Percentiles rank a stretch among this genome's conserved stretches.
Conservation (phyloP, 2,329 filamentous ascomycete species). For the Fusarium tanahbumbuense region DNA sequence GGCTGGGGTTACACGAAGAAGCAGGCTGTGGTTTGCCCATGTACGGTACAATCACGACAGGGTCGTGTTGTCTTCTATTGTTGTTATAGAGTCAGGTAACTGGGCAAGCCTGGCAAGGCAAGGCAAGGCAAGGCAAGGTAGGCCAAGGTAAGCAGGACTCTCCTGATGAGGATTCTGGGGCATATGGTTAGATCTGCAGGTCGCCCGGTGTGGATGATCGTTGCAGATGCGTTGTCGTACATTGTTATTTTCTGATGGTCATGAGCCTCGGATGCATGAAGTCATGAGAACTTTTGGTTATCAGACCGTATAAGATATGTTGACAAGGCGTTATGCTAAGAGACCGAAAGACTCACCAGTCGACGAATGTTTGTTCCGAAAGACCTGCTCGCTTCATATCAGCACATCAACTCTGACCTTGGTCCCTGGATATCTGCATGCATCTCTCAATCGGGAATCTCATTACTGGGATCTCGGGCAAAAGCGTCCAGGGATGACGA, state of each 20-base stretch:
- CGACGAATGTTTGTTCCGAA: conserved; percentile 2
- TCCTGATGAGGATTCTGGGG: conserved; percentile 27
- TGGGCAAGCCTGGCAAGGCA: neutral
- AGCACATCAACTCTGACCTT: neutral
- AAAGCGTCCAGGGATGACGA: conserved; percentile 11
- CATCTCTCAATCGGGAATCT: conserved; percentile 34
- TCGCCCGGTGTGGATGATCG: conserved; percentile 26
- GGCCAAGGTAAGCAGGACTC: conserved; percentile 18
- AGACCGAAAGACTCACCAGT: neutral
- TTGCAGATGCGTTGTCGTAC: conserved; percentile 28
- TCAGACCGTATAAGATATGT: neutral
- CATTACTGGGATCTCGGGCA: conserved; percentile 2
- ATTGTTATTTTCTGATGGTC: conserved; percentile 19
- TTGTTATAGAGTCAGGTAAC: conserved; percentile 1
- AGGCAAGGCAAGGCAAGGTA: neutral
- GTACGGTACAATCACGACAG: neutral
- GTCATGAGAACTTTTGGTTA: neutral
- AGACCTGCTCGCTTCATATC: conserved; percentile 1
- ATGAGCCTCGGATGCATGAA: neutral
- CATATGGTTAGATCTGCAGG: conserved; percentile 35
- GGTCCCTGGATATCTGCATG: conserved; percentile 33
- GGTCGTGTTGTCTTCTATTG: neutral
- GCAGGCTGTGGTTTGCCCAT: neutral
- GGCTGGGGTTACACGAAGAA: conserved; percentile 15
- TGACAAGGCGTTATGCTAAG: neutral